Evolutionary conservation across 1,284 basidiomycete genomes (phyloP), one percentile per base, ranked within the genome.

Genomic region (Apiotrichum mycotoxinovorans): DNA sequence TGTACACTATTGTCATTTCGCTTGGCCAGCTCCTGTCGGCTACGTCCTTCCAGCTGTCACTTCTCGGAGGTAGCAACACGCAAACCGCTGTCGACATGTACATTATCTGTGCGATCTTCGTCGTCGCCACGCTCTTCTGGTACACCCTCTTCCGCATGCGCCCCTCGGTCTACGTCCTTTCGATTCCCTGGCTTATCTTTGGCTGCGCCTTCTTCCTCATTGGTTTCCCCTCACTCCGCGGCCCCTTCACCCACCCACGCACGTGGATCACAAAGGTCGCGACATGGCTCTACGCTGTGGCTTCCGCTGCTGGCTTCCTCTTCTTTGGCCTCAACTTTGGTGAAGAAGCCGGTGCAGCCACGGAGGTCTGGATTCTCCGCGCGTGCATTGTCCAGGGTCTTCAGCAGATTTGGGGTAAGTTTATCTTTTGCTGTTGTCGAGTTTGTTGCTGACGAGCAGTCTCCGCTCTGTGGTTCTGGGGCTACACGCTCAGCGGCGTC

Each of bases 301-400:
- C 88, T 15, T 94, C 91, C 30, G 86, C 91, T 11, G 91, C 88
- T 38, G 87, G 88, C 20, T 95, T 94, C 82, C 79, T 86, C 57
- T 93, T 91, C 83, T 95, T 95, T 70, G 91, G 91, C 73, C 83
- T 93, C 64, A 95, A 95, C 78, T 95, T 94, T 74, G 91, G 91
- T 77, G 91, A 95, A 79, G 91, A 94, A 82, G 91, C 91, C 33
- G 89, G 91, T 69, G 90, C 91, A 53, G 89, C 90, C 0, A 92
- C 91, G 2, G 90, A 95, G 74, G 85, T 92, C 17, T 95, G 91
- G 91, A 88, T 86, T 44, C 76, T 90, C 62, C 84, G 91, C 53
- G 91, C 91, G 23, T 92, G 89, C 73, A 79, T 93, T 61, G 91
- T 95, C 1, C 91, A 94, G 76, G 91, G 91, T 46, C 87, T 90